A percentile compares a stretch with the other conserved stretches of the same genome.
Evolutionary conservation across 371 early-diverging fungal species (phyloP).

Genomic region (Mortierella polycephala): DNA sequence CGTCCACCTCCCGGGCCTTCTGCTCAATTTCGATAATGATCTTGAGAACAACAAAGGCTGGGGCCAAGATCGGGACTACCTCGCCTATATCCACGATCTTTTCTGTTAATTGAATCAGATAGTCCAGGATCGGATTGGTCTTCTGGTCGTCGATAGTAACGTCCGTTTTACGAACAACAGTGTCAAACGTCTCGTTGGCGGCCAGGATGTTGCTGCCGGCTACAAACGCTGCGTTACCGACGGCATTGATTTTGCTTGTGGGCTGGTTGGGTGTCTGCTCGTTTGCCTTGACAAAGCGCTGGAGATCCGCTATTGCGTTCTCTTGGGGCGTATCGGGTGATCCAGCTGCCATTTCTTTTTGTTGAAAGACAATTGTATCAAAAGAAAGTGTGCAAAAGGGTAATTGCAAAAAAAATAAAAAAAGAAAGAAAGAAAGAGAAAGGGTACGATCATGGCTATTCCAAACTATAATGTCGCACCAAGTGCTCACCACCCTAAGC

Average conservation of each 20-base stretch:
- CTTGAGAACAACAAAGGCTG: slow-evolving; percentile 52
- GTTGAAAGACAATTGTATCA: too few species aligned
- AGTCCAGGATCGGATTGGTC: slow-evolving; percentile 14
- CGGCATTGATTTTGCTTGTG: background rate
- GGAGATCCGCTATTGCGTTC: too few species aligned
- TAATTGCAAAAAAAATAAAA: too few species aligned
- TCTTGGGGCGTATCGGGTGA: too few species aligned
- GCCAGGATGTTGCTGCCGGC: slow-evolving; percentile 9
- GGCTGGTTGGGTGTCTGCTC: too few species aligned
- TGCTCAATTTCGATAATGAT: slow-evolving; percentile 58
- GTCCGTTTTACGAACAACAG: background rate
- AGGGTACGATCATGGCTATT: too few species aligned
- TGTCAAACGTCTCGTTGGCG: slow-evolving; percentile 5
- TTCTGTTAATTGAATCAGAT: slow-evolving; percentile 30
- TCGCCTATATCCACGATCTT: slow-evolving; percentile 52
- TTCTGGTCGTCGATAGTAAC: slow-evolving; percentile 4
- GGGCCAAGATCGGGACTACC: slow-evolving; percentile 54
- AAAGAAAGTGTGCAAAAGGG: too few species aligned
- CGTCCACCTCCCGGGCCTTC: slow-evolving; percentile 54
- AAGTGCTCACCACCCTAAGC: too few species aligned
- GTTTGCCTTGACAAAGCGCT: too few species aligned
- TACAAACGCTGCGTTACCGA: slow-evolving; percentile 6
- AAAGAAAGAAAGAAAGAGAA: too few species aligned
- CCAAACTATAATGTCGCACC: too few species aligned
- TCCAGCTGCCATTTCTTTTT: too few species aligned